These are phyloP conservation scores for Neurospora tetrasperma DNA, from an alignment of 495 filamentous ascomycete genomes.

Conservation along the genomic window DNA sequence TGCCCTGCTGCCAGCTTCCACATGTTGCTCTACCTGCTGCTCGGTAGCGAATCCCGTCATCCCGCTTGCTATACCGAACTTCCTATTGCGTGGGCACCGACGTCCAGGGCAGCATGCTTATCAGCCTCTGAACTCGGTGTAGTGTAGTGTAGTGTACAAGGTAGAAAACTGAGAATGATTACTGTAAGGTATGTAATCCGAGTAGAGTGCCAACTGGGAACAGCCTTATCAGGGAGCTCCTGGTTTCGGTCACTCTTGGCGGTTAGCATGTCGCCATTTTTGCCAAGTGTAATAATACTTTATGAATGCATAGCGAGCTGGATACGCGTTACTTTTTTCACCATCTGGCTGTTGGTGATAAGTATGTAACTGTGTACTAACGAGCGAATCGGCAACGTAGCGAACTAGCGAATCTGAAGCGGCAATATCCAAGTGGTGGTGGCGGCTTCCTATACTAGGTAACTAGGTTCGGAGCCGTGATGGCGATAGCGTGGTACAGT, in stretches of 20 bases:
- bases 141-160: no score
- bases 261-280: not conserved
- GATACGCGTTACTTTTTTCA: not conserved
- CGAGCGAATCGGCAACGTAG: not conserved
- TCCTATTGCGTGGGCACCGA: not conserved
- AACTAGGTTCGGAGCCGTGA: not conserved
- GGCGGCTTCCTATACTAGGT: not conserved
- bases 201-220: not conserved
- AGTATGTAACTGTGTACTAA: not conserved
- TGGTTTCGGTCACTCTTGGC: not conserved
- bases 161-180: not conserved
- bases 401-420: not conserved
- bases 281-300: not conserved
- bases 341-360: not conserved
- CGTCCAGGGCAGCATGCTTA: not conserved
- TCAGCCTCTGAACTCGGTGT: not conserved
- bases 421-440: not conserved
- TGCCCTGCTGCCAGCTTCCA: not conserved
- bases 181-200: not conserved
- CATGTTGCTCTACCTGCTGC: not conserved
- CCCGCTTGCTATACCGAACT: not conserved
- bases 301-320: not conserved
- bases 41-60: not conserved
- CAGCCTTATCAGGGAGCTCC: not conserved
- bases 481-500: not conserved